Evolutionary conservation across 176 grass and related monocot genomes (phyloP), one percentile per base, ranked within the genome.

Genomic region (Hsuehochloa calcarea): DNA sequence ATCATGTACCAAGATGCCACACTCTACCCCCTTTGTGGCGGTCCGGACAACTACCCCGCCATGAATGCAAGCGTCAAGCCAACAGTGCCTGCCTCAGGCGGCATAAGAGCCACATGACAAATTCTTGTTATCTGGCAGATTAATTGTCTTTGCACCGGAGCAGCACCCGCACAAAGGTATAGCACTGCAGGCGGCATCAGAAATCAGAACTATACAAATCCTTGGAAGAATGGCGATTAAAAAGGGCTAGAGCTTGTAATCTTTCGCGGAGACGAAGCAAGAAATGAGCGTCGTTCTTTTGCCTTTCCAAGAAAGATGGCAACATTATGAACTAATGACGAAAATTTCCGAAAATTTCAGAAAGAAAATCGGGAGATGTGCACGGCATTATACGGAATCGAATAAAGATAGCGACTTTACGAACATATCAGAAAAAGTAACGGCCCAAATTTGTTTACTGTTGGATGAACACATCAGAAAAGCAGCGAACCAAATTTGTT

Each of bases 11-110:
- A 68, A 90, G 84, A 87, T 90, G 75, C 84, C 79, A 61, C 40
- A 9, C 79, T 82, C 63, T 56, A 38, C 29, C 3, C 66, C 10
- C 89, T 79, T 84, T 87, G 80, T 80, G 80, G 80, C 15, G 74
- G 74, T 75, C 89, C 51, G 85, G 75, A 73, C 89, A 80, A 78
- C 60, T 75, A 59, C 68, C 80, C 75, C 31, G 68, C 80, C 85
- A 87, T 84, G 80, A 90, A 90, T 80, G 89, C 89, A 84, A 90
- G 75, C 85, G 43, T 90, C 89, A 75, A 84, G 67, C 61, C 89
- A 87, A 63, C 80, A 90, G 75, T 70, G 80, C 31, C 56, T 68
- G 62, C 76, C 34, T 45, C 69, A 80, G 82, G 27, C 26, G 46
- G 83, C 79, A 86, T 10, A 77, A 86, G 78, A 38, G 23, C 84